Evolutionary conservation across 495 filamentous ascomycete genomes (phyloP).

Genomic region (Elaphomyces granulatus): DNA sequence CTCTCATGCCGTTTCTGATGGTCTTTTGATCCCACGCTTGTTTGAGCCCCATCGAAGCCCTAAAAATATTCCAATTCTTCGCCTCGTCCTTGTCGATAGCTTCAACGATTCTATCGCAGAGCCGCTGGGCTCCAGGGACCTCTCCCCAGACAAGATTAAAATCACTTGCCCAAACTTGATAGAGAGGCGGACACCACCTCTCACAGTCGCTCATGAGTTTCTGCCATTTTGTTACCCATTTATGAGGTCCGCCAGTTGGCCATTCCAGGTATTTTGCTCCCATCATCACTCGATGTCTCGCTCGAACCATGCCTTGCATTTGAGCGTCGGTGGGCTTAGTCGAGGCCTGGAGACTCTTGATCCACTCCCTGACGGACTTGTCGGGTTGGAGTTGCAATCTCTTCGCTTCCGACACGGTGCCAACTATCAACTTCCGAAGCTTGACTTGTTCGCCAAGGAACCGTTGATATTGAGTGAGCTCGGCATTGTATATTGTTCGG

Average conservation of each 20-base stretch:
- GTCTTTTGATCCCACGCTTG: not conserved
- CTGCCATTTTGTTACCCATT: not conserved
- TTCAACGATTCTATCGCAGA: not conserved
- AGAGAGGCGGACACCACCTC: not conserved
- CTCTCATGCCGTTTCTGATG: not conserved
- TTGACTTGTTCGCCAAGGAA: not conserved
- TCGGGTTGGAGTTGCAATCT: not conserved
- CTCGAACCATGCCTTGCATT: not conserved
- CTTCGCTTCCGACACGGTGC: not conserved
- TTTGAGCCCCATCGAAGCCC: not conserved
- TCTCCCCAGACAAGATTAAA: not conserved
- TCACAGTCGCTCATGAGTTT: not conserved
- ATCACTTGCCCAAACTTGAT: not conserved
- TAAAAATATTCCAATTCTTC: not conserved
- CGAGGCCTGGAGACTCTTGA: not conserved
- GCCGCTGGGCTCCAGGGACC: not conserved
- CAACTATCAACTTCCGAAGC: not conserved
- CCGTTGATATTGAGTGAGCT: not conserved
- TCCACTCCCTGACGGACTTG: not conserved
- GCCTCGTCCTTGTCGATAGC: not conserved
- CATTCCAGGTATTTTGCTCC: not conserved
- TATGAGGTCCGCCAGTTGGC: not conserved
- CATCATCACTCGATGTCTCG: not conserved
- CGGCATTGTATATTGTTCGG: not conserved
- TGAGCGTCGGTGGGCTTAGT: not conserved